A percentile compares a stretch with the other conserved stretches of the same genome.
phyloP scores from a whole-genome alignment of 345 rosid genomes.

The Mangifera indica region DNA sequence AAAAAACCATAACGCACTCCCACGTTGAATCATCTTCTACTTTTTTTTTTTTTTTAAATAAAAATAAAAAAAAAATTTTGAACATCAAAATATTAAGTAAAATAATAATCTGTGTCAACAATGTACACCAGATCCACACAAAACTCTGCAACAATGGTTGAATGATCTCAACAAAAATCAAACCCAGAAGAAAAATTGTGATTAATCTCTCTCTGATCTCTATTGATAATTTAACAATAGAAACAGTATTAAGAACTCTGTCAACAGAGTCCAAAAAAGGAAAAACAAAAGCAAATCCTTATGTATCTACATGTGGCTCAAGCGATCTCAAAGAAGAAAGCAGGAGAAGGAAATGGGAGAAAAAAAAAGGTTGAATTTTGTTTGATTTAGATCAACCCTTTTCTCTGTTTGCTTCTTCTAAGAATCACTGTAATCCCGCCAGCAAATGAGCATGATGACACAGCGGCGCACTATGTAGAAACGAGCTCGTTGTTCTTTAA shows the following conservation, averaged over 20 bases:
- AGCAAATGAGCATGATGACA: slow-evolving; percentile 88
- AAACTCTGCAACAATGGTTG: slow-evolving; percentile 44
- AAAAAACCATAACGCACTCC: not conserved
- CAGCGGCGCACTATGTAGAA: slow-evolving; percentile 94
- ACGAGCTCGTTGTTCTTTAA: slow-evolving; percentile 87
- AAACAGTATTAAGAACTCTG: slow-evolving; percentile 13
- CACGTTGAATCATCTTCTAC: slow-evolving; percentile 18
- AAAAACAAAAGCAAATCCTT: slow-evolving; percentile 21
- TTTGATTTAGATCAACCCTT: not conserved
- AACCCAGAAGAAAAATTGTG: slow-evolving; percentile 4
- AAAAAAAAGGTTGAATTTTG: slow-evolving; percentile 7
- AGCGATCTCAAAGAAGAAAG: slow-evolving; percentile 22
- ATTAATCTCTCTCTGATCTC: slow-evolving; percentile 10
- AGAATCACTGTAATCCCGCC: slow-evolving; percentile 82
- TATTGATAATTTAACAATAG: slow-evolving; percentile 7
- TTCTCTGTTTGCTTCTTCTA: slow-evolving; percentile 23
- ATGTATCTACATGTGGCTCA: slow-evolving; percentile 39
- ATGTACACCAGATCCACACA: slow-evolving; percentile 49
- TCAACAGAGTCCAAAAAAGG: slow-evolving; percentile 19
- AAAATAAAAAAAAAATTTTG: no score
- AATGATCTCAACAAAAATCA: slow-evolving; percentile 28
- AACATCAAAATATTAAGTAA: slow-evolving; percentile 17
- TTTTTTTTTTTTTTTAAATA: not conserved
- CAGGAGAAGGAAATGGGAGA: not conserved
- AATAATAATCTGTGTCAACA: slow-evolving; percentile 31